Conservation (phyloP, 345 rosid species). For the Arabidopsis suecica region DNA sequence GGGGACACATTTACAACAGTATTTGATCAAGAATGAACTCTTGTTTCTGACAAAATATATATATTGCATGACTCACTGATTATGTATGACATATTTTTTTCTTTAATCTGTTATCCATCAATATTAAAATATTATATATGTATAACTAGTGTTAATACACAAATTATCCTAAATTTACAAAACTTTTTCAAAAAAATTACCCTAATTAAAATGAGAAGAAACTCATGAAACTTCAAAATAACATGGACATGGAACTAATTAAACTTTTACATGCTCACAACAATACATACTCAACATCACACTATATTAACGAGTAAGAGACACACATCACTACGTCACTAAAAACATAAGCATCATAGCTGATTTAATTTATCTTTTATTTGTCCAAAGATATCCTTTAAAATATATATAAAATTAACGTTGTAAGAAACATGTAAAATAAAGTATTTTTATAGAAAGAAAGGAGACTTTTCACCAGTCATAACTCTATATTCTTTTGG, state of each 20-base stretch:
- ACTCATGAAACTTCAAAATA: not conserved
- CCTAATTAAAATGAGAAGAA: not conserved
- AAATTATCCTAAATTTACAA: not conserved
- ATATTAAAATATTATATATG: not conserved
- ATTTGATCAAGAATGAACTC: not conserved
- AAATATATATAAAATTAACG: not conserved
- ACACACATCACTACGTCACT: too few relatives aligned
- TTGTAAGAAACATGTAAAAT: not conserved
- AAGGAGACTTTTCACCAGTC: not conserved
- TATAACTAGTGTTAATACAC: not conserved
- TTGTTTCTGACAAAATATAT: not conserved
- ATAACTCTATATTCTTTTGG: not conserved
- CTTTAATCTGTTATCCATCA: not conserved
- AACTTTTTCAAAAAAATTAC: not conserved
- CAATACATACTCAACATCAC: not conserved
- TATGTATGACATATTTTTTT: not conserved
- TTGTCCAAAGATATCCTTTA: too few relatives aligned
- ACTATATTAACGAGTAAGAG: too few relatives aligned
- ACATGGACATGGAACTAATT: not conserved
- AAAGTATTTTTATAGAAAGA: not conserved
- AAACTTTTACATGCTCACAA: not conserved
- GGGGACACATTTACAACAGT: constrained; percentile 2
- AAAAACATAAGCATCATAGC: too few relatives aligned
- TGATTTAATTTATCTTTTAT: too few relatives aligned
- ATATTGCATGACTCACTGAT: not conserved